These are phyloP conservation scores for Eudorina sp. DNA, from an alignment of 139 green algal species.

Conservation along the genomic window DNA sequence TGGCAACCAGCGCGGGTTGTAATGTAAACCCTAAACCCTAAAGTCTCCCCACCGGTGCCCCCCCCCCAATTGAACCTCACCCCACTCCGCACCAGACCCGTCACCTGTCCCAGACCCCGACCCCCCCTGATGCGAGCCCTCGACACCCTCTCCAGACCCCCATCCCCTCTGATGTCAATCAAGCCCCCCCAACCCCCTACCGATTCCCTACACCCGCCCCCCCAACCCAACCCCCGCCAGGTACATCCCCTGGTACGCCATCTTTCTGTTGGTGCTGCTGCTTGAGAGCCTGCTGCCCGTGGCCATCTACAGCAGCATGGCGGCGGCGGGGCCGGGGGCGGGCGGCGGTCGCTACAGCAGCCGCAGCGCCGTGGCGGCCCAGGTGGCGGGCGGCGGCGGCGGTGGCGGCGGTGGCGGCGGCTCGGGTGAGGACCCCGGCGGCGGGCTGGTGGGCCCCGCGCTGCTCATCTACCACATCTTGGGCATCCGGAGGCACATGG, in stretches of 20 bases:
- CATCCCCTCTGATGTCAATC: too few relatives aligned
- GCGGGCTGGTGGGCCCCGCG: neutral
- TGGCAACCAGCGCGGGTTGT: too few relatives aligned
- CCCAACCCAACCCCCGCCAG: neutral
- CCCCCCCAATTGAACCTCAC: too few relatives aligned
- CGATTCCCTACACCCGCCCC: neutral
- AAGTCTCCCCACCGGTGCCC: too few relatives aligned
- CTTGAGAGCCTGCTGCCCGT: constrained; percentile 35
- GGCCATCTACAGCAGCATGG: neutral
- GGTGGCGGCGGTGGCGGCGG: neutral
- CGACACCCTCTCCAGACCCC: too few relatives aligned
- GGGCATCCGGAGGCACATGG: constrained; percentile 26
- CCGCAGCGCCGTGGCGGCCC: neutral
- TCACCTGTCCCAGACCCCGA: too few relatives aligned
- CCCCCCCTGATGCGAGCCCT: too few relatives aligned
- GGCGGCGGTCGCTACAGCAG: neutral
- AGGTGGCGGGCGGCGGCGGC: neutral
- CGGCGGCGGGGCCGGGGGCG: too few relatives aligned
- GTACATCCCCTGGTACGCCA: constrained; percentile 42
- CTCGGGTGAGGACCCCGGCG: neutral
- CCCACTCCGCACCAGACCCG: too few relatives aligned
- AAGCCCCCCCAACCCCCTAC: neutral
- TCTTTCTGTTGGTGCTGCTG: constrained; percentile 41
- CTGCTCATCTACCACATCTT: constrained; percentile 47
- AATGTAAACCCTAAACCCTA: too few relatives aligned